Base-by-base conservation (phyloP, 2,329 filamentous ascomycete species). In the Hysterium pulicare region DNA sequence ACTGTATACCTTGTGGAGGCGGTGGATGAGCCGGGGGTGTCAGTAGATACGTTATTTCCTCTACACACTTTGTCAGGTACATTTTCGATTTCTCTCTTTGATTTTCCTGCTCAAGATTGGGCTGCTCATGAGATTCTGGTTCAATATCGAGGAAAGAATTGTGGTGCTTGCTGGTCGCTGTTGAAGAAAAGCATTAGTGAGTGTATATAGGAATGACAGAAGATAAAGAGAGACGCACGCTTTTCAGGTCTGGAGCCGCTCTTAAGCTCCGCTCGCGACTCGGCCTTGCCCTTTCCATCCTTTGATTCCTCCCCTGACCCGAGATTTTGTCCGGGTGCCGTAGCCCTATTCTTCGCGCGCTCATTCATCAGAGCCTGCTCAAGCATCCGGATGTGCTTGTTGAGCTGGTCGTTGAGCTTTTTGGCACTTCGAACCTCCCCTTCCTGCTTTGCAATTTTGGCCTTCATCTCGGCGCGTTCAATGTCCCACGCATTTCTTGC, bases 401-500 rank as follows among this genome's bases (percentile, higher is more conserved):
- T 90, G 41, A 96, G 72, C 24, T 90, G 88, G 68, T 90, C 90
- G 58, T 95, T 90, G 44, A 90, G 82, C 48, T 87, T 86, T 69
- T 95, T 93, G 38, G 87, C 85, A 53, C 91, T 88, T 51, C 90
- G 79, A 23, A 85, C 81, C 54, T 95, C 88, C 41, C 93, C 93
- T 70, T 98, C 93, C 51, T 97, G 81, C 59, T 87, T 86, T 39
- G 91, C 91, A 71, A 98, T 96, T 61, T 94, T 84, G 54, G 88
- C 90, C 74, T 95, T 95, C 93, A 98, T 97, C 73, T 98, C 93
- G 59, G 95, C 93, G 63, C 90, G 85, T 71, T 98, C 93, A 65
- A 98, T 98, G 70, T 98, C 93, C 93, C 93, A 98, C 28, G 90
- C 85, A 71, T 98, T 98, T 58, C 93, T 83, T 64, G 96, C 93